Evolutionary conservation across 768 basidiomycete genomes (phyloP).

Genomic region (Chlorophyllum brunneum): DNA sequence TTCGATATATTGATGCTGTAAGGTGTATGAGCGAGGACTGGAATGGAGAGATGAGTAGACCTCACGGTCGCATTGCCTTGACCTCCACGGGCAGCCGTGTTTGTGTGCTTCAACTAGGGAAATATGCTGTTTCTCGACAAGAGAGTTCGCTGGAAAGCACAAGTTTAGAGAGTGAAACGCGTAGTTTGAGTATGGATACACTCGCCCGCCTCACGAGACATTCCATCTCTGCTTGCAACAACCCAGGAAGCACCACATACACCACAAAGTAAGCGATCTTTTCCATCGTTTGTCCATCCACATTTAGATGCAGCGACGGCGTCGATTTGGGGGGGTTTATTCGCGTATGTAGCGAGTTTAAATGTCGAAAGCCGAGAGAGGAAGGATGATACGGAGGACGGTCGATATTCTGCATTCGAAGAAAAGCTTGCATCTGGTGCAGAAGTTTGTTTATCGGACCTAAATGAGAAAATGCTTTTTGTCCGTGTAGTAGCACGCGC

Average conservation of each 20-base stretch:
- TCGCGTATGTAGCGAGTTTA: slow-evolving; percentile 76
- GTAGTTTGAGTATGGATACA: slow-evolving; percentile 19
- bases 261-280: slow-evolving; percentile 72
- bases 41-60: neutral
- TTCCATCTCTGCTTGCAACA: slow-evolving; percentile 62
- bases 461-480: slow-evolving; percentile 47
- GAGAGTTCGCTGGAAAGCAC: slow-evolving; percentile 47
- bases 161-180: slow-evolving; percentile 13
- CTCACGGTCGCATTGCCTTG: slow-evolving; percentile 76
- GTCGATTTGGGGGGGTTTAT: slow-evolving; percentile 70
- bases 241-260: slow-evolving; percentile 75
- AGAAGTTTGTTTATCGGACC: slow-evolving; percentile 28
- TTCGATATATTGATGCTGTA: slow-evolving; percentile 66
- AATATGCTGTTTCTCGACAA: slow-evolving; percentile 70
- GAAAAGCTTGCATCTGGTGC: slow-evolving; percentile 28
- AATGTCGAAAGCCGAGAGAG: slow-evolving; percentile 71
- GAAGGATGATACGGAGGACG: slow-evolving; percentile 73
- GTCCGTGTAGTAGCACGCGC: slow-evolving; percentile 58
- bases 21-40: neutral
- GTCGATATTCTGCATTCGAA: slow-evolving; percentile 62
- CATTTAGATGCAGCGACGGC: slow-evolving; percentile 79
- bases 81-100: slow-evolving; percentile 81
- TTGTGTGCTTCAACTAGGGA: slow-evolving; percentile 72
- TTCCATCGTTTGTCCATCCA: slow-evolving; percentile 83
- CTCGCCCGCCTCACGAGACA: slow-evolving; percentile 77